These are phyloP conservation scores for Lentinus brumalis DNA, from an alignment of 768 basidiomycete species.

Conservation along the genomic window DNA sequence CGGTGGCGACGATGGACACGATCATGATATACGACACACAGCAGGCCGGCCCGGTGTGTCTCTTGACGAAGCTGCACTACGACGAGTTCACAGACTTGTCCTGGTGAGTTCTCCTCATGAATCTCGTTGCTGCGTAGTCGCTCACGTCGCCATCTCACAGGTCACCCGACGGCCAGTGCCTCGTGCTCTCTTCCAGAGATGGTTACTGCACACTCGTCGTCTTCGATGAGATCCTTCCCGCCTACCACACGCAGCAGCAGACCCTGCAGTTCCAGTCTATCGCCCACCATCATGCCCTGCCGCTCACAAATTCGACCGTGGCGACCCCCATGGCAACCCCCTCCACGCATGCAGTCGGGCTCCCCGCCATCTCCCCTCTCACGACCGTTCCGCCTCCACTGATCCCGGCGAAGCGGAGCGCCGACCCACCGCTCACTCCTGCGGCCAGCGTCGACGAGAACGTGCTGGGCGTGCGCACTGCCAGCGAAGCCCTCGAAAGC, in stretches of 20 bases:
- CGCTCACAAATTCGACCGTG: slow-evolving; percentile 25
- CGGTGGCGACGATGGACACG: slow-evolving; percentile 95
- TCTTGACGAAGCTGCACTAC: slow-evolving; percentile 94
- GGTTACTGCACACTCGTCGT: slow-evolving; percentile 96
- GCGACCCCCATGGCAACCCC: slow-evolving; percentile 32
- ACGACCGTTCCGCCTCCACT: slow-evolving; percentile 16
- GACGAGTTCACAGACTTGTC: slow-evolving; percentile 97
- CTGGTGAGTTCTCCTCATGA: slow-evolving; percentile 61
- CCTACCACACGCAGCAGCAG: slow-evolving; percentile 89
- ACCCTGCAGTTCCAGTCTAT: slow-evolving; percentile 89
- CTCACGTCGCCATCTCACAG: slow-evolving; percentile 42
- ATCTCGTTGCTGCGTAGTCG: neutral
- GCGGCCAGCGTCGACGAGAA: slow-evolving; percentile 31
- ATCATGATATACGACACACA: slow-evolving; percentile 96
- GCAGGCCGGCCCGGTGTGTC: slow-evolving; percentile 87
- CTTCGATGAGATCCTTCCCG: slow-evolving; percentile 91
- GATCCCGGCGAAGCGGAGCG: slow-evolving; percentile 37
- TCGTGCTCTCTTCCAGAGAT: slow-evolving; percentile 90
- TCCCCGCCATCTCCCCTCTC: slow-evolving; percentile 24
- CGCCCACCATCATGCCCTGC: slow-evolving; percentile 74
- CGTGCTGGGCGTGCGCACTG: neutral
- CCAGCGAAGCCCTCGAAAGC: neutral
- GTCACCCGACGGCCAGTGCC: slow-evolving; percentile 94
- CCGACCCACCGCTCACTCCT: slow-evolving; percentile 36
- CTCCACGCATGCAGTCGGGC: slow-evolving; percentile 22